Base-by-base conservation (phyloP, 371 early-diverging fungal species). In the Mortierella sp. region DNA sequence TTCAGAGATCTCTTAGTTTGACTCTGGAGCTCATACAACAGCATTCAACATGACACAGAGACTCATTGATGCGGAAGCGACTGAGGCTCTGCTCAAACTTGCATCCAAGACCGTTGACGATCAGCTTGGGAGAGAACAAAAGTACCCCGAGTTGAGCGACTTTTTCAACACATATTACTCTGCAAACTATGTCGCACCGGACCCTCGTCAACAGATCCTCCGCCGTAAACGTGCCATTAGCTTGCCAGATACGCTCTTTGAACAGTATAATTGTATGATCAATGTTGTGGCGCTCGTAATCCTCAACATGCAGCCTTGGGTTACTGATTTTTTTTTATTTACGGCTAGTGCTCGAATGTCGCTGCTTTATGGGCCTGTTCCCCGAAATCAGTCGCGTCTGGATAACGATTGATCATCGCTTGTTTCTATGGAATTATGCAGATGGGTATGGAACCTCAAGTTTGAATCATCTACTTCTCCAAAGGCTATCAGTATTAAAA, bases 331-430 rank as follows among this genome's bases (percentile, higher is more conserved):
- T 58, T 28, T 49, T 51, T 43, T 22, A n/a, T 43, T 47, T 47
- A n/a, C n/a, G 53, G 17, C 29, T 80, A 90, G 91, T 89, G 28
- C 84, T 92, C 2, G 89, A 92, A 67, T 91, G 92, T 69, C 88
- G 93, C 64, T 88, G 86, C 67, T 96, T 93, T 83, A 91, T 95
- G 89, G 97, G 97, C 0, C 75, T 97, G 26, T 92, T 96, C 32
- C 93, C 96, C n/a, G 93, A 94, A 66, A 92, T 98, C 61, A 85
- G 91, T 49, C 90, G 95, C 37, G 97, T 94, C 9, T 98, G 96
- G 92, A 92, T 96, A 59, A 93, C 94, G 5, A 90, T 97, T 53
- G 95, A 95, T 76, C 92, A 95, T 72, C 84, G 89, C 31, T 88
- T 97, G 55, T 95, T 93, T 75, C 73, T 98, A 45, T 96, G 96